A percentile compares a stretch with the other conserved stretches of the same genome.
phyloP scores from a whole-genome alignment of 2,329 filamentous ascomycete species.

The Esteya vermicola region DNA sequence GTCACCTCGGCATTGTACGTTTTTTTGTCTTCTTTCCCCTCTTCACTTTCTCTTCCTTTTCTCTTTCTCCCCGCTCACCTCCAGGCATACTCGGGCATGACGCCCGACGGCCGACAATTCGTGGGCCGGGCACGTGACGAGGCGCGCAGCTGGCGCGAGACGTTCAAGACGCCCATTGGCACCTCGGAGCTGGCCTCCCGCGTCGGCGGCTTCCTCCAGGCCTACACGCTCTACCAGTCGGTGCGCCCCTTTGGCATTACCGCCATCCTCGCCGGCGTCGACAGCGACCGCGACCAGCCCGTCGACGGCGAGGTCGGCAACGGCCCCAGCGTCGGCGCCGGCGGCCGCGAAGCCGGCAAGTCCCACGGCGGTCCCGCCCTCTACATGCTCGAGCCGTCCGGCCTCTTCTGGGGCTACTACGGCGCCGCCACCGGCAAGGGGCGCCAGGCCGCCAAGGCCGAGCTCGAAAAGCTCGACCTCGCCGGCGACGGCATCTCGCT shows the following conservation, averaged over 20 bases:
- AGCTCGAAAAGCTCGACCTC: slow-evolving; percentile 94
- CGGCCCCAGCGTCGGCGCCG: slow-evolving; percentile 65
- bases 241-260: slow-evolving; percentile 96
- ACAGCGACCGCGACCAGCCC: slow-evolving; percentile 69
- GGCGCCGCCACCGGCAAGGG: slow-evolving; percentile 96
- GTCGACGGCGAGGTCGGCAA: slow-evolving; percentile 84
- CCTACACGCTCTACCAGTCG: slow-evolving; percentile 92
- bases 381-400: slow-evolving; percentile 98
- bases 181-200: slow-evolving; percentile 77
- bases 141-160: slow-evolving; percentile 76
- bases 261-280: slow-evolving; percentile 85
- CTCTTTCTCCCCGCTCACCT: background rate
- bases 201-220: slow-evolving; percentile 92
- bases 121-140: slow-evolving; percentile 89
- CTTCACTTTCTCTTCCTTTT: background rate
- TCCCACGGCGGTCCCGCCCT: slow-evolving; percentile 81
- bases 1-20: slow-evolving; percentile 83
- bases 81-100: slow-evolving; percentile 83
- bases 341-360: slow-evolving; percentile 62
- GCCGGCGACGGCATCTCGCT: slow-evolving; percentile 62
- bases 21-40: background rate
- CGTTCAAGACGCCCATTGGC: slow-evolving; percentile 90
- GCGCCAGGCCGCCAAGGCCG: slow-evolving; percentile 89
- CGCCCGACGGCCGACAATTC: slow-evolving; percentile 92
- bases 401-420: slow-evolving; percentile 97